Evolutionary conservation across 2,329 filamentous ascomycete genomes (phyloP).

Genomic region (Diaporthe citriasiana): DNA sequence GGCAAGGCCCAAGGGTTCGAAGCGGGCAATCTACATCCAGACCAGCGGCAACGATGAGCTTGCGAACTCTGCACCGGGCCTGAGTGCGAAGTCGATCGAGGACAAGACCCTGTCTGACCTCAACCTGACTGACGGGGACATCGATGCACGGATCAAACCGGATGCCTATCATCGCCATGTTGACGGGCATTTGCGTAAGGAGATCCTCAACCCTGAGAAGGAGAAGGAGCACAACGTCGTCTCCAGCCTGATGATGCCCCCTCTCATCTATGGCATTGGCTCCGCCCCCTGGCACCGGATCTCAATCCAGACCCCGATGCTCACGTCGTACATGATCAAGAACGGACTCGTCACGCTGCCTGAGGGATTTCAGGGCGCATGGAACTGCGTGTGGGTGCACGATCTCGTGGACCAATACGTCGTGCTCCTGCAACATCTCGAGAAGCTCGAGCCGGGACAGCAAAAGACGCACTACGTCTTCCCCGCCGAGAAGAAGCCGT

Average conservation of each 20-base stretch:
- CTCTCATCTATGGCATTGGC: conserved; percentile 41
- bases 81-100: conserved; percentile 14
- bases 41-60: conserved; percentile 43
- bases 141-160: conserved; percentile 35
- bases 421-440: conserved; percentile 36
- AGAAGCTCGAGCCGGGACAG: conserved; percentile 39
- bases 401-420: conserved; percentile 41
- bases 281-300: conserved; percentile 37
- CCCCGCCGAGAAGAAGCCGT: conserved; percentile 38
- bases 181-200: conserved; percentile 36
- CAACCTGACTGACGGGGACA: conserved; percentile 37
- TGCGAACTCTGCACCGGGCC: conserved; percentile 28
- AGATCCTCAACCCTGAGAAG: conserved; percentile 35
- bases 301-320: conserved; percentile 42
- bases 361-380: conserved; percentile 26
- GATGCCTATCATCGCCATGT: conserved; percentile 42
- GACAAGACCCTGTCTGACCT: conserved; percentile 41
- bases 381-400: conserved; percentile 43
- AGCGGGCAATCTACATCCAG: conserved; percentile 42
- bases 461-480: conserved; percentile 42
- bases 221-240: conserved; percentile 42
- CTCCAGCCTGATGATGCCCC: conserved; percentile 41
- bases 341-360: conserved; percentile 38
- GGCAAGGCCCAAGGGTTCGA: conserved; percentile 29
- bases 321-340: conserved; percentile 40